Evolutionary conservation across 2,329 filamentous ascomycete genomes (phyloP).

Genomic region (Botryotinia convoluta): DNA sequence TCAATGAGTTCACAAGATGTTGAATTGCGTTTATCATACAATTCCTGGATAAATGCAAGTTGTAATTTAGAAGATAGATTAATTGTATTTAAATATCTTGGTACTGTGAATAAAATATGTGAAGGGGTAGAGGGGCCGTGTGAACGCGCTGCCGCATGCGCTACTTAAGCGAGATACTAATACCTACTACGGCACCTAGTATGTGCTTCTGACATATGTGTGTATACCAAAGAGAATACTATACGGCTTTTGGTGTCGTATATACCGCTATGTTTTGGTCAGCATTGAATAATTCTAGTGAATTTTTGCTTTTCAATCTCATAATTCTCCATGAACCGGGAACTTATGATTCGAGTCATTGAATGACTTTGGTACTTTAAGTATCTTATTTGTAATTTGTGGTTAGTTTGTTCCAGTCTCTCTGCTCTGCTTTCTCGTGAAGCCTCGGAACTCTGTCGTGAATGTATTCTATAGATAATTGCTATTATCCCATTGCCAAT

Average conservation of each 20-base stretch:
- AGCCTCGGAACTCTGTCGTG: not conserved
- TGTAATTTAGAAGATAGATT: not conserved
- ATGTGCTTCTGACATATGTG: not conserved
- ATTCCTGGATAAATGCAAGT: no score
- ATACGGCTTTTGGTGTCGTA: no score
- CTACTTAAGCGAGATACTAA: not conserved
- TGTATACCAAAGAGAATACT: not conserved
- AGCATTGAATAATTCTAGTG: not conserved
- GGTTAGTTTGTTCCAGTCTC: not conserved
- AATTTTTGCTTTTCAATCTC: not conserved
- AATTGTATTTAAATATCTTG: not conserved
- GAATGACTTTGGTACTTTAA: not conserved
- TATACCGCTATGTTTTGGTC: not conserved
- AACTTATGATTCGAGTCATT: not conserved
- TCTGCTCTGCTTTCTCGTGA: not conserved
- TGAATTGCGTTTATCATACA: no score
- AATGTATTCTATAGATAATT: not conserved
- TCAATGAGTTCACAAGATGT: not conserved
- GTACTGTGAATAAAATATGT: not conserved
- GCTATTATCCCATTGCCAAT: not conserved
- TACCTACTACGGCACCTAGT: not conserved
- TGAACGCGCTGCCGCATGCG: no score
- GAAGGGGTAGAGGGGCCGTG: not conserved
- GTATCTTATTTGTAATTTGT: not conserved
- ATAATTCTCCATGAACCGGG: not conserved